Conservation (phyloP, 2,329 filamentous ascomycete species). For the Teratosphaeria nubilosa region DNA sequence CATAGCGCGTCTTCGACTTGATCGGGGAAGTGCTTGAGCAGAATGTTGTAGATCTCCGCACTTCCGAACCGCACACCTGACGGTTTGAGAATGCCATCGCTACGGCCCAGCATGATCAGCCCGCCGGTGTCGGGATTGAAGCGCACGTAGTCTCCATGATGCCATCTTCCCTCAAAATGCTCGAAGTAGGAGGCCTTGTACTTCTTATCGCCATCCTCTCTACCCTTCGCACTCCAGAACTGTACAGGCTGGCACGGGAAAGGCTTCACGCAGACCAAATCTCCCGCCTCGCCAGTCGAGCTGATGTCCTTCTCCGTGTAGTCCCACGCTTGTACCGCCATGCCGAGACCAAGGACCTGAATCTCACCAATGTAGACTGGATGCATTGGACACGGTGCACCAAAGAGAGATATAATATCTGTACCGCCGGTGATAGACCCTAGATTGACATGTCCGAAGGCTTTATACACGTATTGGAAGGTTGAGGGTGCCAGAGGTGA, state of each 20-base stretch:
- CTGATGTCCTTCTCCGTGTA: slow-evolving; percentile 49
- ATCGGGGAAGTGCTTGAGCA: slow-evolving; percentile 68
- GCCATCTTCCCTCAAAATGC: slow-evolving; percentile 69
- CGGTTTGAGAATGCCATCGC: slow-evolving; percentile 88
- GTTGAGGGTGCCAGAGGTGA: slow-evolving; percentile 88
- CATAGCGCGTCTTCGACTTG: slow-evolving; percentile 81
- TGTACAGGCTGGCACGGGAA: slow-evolving; percentile 87
- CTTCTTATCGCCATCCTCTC: slow-evolving; percentile 59
- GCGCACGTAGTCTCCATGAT: slow-evolving; percentile 85
- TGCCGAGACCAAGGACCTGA: slow-evolving; percentile 40
- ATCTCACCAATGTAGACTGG: slow-evolving; percentile 43
- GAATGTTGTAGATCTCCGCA: slow-evolving; percentile 93
- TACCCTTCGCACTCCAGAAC: slow-evolving; percentile 69
- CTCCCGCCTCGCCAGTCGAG: slow-evolving; percentile 60
- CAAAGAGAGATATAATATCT: slow-evolving; percentile 93
- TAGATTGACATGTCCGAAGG: slow-evolving; percentile 78
- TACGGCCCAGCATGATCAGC: slow-evolving; percentile 81
- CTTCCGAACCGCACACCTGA: slow-evolving; percentile 84
- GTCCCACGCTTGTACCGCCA: slow-evolving; percentile 41
- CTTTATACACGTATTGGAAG: slow-evolving; percentile 78
- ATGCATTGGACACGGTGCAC: slow-evolving; percentile 56
- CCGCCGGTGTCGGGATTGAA: slow-evolving; percentile 63
- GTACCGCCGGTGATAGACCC: slow-evolving; percentile 92
- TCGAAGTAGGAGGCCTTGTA: slow-evolving; percentile 85
- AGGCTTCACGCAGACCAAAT: slow-evolving; percentile 74